These are phyloP conservation scores for Vararia minispora DNA, from an alignment of 768 basidiomycete genomes.

Conservation along the genomic window DNA sequence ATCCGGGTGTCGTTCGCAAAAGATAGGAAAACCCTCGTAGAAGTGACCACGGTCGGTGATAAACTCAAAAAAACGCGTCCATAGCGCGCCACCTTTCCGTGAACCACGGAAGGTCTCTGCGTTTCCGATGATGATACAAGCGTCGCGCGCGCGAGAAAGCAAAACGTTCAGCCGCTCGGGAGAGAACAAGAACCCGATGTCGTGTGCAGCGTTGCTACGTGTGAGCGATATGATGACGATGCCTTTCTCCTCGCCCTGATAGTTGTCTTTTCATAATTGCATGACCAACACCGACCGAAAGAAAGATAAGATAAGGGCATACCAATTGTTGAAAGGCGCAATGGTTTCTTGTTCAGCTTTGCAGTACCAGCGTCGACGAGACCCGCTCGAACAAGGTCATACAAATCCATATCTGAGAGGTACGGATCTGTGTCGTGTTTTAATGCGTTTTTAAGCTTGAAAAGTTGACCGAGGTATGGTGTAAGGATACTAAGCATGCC, in stretches of 20 bases:
- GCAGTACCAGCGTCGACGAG: constrained; percentile 30
- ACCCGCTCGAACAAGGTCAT: constrained; percentile 48
- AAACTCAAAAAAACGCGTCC: constrained; percentile 37
- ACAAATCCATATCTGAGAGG: constrained; percentile 50
- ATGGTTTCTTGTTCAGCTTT: constrained; percentile 28
- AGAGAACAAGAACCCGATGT: constrained; percentile 65
- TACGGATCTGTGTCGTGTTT: constrained; percentile 41
- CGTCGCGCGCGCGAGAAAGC: constrained; percentile 56
- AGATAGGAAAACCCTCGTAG: constrained; percentile 47
- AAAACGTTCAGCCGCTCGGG: constrained; percentile 63
- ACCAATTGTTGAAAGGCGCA: constrained; percentile 62
- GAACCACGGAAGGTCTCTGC: constrained; percentile 43
- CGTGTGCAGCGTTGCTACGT: constrained; percentile 39
- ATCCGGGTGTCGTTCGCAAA: constrained; percentile 45
- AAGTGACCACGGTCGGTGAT: constrained; percentile 33
- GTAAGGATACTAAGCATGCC: too few relatives aligned
- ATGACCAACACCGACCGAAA: background rate
- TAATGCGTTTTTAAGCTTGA: constrained; percentile 35
- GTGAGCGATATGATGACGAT: constrained; percentile 55
- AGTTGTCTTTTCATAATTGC: constrained; percentile 43
- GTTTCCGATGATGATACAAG: constrained; percentile 57
- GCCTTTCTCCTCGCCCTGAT: constrained; percentile 67
- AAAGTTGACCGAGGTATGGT: constrained; percentile 58
- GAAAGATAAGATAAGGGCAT: constrained; percentile 3
- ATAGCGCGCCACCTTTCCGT: constrained; percentile 38